A percentile compares a stretch with the other conserved stretches of the same genome.
Evolutionary conservation across 495 filamentous ascomycete genomes (phyloP).

Genomic region (Corynascus novoguineensis): DNA sequence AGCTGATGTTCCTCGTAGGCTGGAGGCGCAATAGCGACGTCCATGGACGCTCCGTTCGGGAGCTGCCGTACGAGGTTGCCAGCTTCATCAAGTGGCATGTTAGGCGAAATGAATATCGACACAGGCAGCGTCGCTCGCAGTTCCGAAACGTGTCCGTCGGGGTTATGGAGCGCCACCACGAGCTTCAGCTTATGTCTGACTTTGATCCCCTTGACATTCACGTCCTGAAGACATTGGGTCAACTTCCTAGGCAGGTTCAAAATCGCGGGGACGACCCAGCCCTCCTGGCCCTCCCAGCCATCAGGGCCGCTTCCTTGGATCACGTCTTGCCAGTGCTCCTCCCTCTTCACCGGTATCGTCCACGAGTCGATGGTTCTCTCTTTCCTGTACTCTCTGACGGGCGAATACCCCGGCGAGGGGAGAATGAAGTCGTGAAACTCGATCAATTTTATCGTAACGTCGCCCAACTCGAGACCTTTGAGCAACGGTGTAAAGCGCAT

Average conservation of each 20-base stretch:
- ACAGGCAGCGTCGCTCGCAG: constrained; percentile 82
- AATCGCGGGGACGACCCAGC: constrained; percentile 63
- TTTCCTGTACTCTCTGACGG: constrained; percentile 53
- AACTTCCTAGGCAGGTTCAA: constrained; percentile 73
- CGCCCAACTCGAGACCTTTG: constrained; percentile 78
- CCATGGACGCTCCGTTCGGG: constrained; percentile 33
- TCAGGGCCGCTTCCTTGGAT: constrained; percentile 67
- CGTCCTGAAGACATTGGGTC: constrained; percentile 75
- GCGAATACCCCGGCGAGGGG: constrained; percentile 44
- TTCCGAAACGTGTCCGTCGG: constrained; percentile 90
- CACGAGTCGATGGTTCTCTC: constrained; percentile 59
- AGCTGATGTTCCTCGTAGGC: constrained; percentile 81
- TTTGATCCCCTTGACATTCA: constrained; percentile 76
- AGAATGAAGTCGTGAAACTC: constrained; percentile 69
- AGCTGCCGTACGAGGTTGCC: constrained; percentile 60
- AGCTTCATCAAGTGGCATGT: constrained; percentile 74
- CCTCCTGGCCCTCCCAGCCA: constrained; percentile 66
- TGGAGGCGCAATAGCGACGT: constrained; percentile 64
- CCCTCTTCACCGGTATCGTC: constrained; percentile 52
- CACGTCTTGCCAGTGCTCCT: constrained; percentile 58
- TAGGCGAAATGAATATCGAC: constrained; percentile 88
- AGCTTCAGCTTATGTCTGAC: constrained; percentile 82
- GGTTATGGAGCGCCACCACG: constrained; percentile 81
- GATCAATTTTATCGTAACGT: constrained; percentile 64
- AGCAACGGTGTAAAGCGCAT: constrained; percentile 77